Evolutionary conservation across 2,329 filamentous ascomycete species (phyloP).

Genomic region (Coniochaeta hoffmannii): DNA sequence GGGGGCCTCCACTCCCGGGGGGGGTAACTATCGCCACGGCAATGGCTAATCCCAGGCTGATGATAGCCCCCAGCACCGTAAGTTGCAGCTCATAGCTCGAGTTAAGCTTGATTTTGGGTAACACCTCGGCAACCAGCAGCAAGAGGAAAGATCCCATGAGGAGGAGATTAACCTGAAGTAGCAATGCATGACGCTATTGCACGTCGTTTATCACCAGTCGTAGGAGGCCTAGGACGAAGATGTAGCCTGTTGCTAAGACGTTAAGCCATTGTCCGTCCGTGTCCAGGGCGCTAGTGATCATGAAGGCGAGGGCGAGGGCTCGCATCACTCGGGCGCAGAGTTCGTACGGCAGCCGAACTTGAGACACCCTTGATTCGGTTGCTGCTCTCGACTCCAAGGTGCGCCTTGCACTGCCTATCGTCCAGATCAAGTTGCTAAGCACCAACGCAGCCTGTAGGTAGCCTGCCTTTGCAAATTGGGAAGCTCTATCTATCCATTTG

Average conservation of each 20-base stretch:
- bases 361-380: too few species aligned
- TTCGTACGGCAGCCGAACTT: constrained; percentile 34
- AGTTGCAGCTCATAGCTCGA: constrained; percentile 13
- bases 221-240: constrained; percentile 34
- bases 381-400: constrained; percentile 28
- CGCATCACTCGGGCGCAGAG: constrained; percentile 32
- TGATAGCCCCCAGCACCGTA: constrained; percentile 24
- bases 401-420: constrained; percentile 7
- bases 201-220: constrained; percentile 32
- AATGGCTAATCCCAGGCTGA: constrained; percentile 27
- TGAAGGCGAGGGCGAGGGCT: constrained; percentile 30
- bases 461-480: neutral
- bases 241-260: constrained; percentile 28
- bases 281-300: constrained; percentile 26
- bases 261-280: constrained; percentile 28
- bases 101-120: constrained; percentile 12
- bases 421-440: constrained; percentile 21
- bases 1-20: constrained; percentile 44
- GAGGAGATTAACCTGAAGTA: constrained; percentile 42
- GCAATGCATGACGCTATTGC: constrained; percentile 35
- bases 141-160: constrained; percentile 28
- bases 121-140: constrained; percentile 18
- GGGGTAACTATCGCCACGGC: constrained; percentile 36
- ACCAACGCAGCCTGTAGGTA: neutral
- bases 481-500: neutral